Base-by-base conservation (phyloP, 768 basidiomycete genomes). In the Mycena polygramma region DNA sequence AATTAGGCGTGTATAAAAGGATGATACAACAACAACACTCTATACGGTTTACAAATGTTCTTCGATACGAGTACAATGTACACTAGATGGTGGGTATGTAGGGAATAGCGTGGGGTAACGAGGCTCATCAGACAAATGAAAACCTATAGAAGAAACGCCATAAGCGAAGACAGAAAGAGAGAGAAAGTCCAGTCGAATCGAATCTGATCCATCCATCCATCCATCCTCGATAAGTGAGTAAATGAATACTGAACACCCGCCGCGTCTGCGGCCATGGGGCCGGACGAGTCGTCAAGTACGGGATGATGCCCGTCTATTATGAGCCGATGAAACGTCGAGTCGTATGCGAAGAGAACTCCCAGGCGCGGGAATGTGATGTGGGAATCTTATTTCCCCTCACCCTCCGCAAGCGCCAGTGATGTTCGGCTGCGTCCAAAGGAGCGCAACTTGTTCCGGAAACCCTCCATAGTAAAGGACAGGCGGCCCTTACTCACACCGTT, bases 371-470 rank as follows among this genome's bases (percentile, higher is more conserved):
- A 64, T 41, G 36, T 13, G 30, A 36, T 7, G 5, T 13, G 30
- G 6, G 19, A 39, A 37, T 13, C 20, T 54, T 58, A 69, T 49
- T 36, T 63, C 13, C 41, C 49, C 9, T 69, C 63, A 35, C 51
- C 64, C 51, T 73, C 65, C 22, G 67, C 15, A 0, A 73, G 64
- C 41, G 68, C 7, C 24, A 73, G 19, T 15, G 72, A 73, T 36
- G 69, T 73, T 22, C 72, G 61, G 22, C 72, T 73, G 19, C 72
- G 72, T 17, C 72, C 69, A 46, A 73, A 70, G 46, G 65, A 6
- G 58, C 72, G 69, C 36, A 73, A 53, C 58, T 60, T 68, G 49
- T 68, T 68, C 49, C 68, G 72, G 57, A 73, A 68, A 20, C 68
- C 72, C 39, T 70, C 72, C 72, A 73, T 70, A 14, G 64, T 24